Conservation (phyloP, 2,329 filamentous ascomycete genomes). For the Periconia digitata region DNA sequence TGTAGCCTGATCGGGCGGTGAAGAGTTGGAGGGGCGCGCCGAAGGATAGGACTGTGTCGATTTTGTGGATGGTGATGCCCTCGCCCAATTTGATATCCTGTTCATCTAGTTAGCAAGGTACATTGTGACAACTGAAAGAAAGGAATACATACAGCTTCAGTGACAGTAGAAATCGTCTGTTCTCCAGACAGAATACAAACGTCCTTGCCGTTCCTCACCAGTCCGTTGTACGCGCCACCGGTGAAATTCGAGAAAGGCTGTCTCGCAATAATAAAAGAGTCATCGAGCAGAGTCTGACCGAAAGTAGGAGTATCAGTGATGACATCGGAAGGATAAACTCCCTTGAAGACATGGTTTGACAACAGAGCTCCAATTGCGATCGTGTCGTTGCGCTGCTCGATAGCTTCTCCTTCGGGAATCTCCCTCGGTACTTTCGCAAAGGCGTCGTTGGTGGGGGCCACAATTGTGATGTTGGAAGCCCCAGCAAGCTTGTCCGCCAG, state of each 20-base stretch:
- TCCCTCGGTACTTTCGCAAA: conserved; percentile 33
- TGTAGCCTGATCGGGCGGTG: conserved; percentile 29
- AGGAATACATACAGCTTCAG: conserved; percentile 47
- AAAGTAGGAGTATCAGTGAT: conserved; percentile 48
- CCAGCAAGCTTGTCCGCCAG: conserved; percentile 36
- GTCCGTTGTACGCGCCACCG: conserved; percentile 60
- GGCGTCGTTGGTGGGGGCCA: conserved; percentile 60
- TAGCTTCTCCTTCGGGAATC: conserved; percentile 26
- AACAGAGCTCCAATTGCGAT: conserved; percentile 49
- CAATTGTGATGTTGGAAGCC: conserved; percentile 57
- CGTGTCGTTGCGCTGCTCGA: conserved; percentile 33
- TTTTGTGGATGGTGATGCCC: conserved; percentile 49
- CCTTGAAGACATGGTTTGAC: conserved; percentile 61
- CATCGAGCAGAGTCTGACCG: conserved; percentile 43
- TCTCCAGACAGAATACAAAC: conserved; percentile 57
- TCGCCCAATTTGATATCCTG: conserved; percentile 48
- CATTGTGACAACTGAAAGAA: not conserved
- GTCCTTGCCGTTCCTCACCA: conserved; percentile 43
- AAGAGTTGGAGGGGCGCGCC: conserved; percentile 37
- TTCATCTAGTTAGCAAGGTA: not conserved
- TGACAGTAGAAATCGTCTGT: conserved; percentile 52
- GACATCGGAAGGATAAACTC: conserved; percentile 45
- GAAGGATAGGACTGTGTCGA: conserved; percentile 47
- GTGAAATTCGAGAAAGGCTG: conserved; percentile 59
- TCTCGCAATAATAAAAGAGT: conserved; percentile 46